Conservation (phyloP, 192 early-diverging fungal species). For the Rhizoclosmatium sp. region DNA sequence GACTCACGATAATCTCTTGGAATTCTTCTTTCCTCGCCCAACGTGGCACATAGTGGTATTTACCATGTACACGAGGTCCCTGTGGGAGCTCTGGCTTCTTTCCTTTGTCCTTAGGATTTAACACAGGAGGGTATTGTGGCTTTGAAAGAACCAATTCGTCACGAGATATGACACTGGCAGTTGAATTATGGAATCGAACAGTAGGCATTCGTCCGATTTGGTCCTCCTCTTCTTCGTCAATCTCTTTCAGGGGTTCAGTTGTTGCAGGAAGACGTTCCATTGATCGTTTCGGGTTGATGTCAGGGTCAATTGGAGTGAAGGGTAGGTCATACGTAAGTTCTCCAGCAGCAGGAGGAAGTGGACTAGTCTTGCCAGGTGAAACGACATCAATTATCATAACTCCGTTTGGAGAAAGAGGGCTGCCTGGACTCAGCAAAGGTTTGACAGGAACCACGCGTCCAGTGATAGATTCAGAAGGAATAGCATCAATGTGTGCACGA, state of each 20-base stretch:
- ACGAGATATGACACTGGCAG: background rate
- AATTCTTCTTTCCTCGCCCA: constrained; percentile 49
- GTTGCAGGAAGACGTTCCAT: too few relatives aligned
- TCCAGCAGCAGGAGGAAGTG: background rate
- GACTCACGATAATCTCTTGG: constrained; percentile 40
- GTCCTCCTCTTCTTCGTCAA: background rate
- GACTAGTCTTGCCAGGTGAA: background rate
- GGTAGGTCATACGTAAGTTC: background rate
- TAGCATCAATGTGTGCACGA: constrained; percentile 21
- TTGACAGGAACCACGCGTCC: background rate
- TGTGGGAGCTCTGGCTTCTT: background rate
- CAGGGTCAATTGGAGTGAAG: background rate
- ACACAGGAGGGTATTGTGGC: constrained; percentile 32
- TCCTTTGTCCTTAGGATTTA: constrained; percentile 8
- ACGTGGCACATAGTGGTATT: constrained; percentile 44
- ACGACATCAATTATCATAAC: background rate
- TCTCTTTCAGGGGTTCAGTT: background rate
- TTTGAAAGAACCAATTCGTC: constrained; percentile 23
- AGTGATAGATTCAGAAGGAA: constrained; percentile 26
- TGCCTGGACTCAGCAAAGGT: background rate
- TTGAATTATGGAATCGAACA: background rate
- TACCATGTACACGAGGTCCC: constrained; percentile 17
- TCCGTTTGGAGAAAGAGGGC: background rate
- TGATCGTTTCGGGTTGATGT: background rate
- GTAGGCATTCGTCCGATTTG: background rate